Evolutionary conservation across 148 eudicot genomes (phyloP).

Genomic region (Vaccinium vitisidaea): DNA sequence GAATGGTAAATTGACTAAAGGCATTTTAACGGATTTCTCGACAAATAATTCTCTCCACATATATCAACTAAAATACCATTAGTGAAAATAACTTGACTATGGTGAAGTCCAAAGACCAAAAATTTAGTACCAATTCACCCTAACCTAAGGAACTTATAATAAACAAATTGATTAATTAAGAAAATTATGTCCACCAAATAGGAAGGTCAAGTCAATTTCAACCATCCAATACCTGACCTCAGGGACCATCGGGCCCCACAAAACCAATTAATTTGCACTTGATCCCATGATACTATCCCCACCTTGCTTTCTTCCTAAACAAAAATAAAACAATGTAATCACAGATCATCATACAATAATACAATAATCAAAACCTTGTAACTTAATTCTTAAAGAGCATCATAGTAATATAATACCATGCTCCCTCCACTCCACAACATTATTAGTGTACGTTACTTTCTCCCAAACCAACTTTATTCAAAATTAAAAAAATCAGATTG

Average conservation of each 20-base stretch:
- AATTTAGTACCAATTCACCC: too few species aligned
- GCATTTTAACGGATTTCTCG: too few species aligned
- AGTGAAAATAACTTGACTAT: too few species aligned
- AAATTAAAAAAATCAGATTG: conserved; percentile 20
- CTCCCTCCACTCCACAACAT: conserved; percentile 18
- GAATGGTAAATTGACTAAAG: too few species aligned
- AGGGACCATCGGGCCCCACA: background rate
- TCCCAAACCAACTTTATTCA: conserved; percentile 23
- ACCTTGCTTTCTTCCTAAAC: background rate
- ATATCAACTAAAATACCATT: too few species aligned
- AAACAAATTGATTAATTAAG: background rate
- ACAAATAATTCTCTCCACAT: too few species aligned
- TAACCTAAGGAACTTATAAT: too few species aligned
- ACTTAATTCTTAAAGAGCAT: background rate
- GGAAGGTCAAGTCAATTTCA: background rate
- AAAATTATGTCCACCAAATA: background rate
- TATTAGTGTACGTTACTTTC: conserved; percentile 30
- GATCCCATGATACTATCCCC: background rate
- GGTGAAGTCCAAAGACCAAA: too few species aligned
- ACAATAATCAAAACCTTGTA: background rate
- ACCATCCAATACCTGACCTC: background rate
- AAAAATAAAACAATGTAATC: background rate
- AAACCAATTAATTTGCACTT: conserved; percentile 10
- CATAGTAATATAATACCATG: background rate
- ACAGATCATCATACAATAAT: conserved; percentile 11